Percentiles rank a stretch among this genome's conserved stretches.
These are phyloP conservation scores for Ustilago nuda DNA, from an alignment of 1,284 basidiomycete species.

Conservation along the genomic window DNA sequence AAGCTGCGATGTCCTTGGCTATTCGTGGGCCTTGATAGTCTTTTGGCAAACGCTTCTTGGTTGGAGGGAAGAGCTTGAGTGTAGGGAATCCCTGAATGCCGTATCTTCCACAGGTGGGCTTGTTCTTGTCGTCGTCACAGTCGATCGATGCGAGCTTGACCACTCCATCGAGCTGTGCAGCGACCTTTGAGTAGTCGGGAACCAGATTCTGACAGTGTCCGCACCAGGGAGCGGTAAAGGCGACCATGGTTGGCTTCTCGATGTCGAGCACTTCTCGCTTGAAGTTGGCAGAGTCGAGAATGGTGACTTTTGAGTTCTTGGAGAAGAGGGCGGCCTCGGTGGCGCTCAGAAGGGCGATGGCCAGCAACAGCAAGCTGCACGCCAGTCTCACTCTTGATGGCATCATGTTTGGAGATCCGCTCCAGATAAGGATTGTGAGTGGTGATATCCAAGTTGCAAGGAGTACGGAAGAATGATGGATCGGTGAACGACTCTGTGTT, in stretches of 20 bases:
- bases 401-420: constrained; percentile 1
- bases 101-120: constrained; percentile 82
- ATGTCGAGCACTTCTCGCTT: constrained; percentile 63
- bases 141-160: constrained; percentile 90
- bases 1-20: constrained; percentile 80
- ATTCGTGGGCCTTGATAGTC: constrained; percentile 81
- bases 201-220: constrained; percentile 84
- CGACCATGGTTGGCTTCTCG: constrained; percentile 69
- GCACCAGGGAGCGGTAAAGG: constrained; percentile 70
- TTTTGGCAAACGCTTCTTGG: constrained; percentile 75
- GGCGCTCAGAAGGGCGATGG: constrained; percentile 17
- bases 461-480: not conserved
- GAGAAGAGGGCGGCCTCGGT: constrained; percentile 59
- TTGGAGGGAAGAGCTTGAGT: constrained; percentile 74
- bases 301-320: constrained; percentile 55
- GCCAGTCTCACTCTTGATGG: constrained; percentile 10
- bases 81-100: constrained; percentile 94
- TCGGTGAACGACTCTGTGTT: not conserved
- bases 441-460: not conserved
- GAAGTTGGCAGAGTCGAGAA: constrained; percentile 54
- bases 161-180: constrained; percentile 81
- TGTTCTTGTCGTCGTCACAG: constrained; percentile 87
- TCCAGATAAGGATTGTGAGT: not conserved
- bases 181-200: constrained; percentile 86
- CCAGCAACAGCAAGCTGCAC: constrained; percentile 37